These are phyloP conservation scores for Didymella lethalis DNA, from an alignment of 2,329 filamentous ascomycete genomes.

Conservation along the genomic window DNA sequence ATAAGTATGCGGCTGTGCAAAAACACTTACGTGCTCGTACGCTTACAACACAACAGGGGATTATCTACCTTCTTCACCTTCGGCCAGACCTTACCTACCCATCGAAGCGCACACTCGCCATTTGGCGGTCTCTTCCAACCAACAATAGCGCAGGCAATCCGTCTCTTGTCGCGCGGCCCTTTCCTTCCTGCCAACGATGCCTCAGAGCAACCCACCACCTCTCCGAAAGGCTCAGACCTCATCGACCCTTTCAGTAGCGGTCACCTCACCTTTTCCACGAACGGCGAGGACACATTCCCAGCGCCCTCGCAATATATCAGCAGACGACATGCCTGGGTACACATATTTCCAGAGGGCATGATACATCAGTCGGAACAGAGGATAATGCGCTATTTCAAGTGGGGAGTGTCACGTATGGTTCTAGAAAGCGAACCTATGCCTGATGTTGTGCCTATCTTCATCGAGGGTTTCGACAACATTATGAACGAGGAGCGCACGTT, in stretches of 20 bases:
- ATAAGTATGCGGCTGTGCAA: constrained; percentile 64
- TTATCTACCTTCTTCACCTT: constrained; percentile 82
- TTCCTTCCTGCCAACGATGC: constrained; percentile 48
- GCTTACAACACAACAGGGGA: constrained; percentile 58
- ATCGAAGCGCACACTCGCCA: constrained; percentile 78
- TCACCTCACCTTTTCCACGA: constrained; percentile 70
- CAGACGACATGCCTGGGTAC: constrained; percentile 83
- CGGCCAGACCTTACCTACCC: constrained; percentile 90
- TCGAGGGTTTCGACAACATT: constrained; percentile 85
- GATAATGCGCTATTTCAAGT: constrained; percentile 96
- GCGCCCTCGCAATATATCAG: constrained; percentile 75
- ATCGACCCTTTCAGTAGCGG: constrained; percentile 64
- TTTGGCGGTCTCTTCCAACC: constrained; percentile 89
- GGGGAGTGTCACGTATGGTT: constrained; percentile 91
- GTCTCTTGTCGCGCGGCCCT: constrained; percentile 73
- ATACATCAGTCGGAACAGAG: constrained; percentile 85
- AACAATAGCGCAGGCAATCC: constrained; percentile 84
- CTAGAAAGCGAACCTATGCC: constrained; percentile 88
- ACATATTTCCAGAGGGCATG: constrained; percentile 94
- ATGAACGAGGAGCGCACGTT: constrained; percentile 86
- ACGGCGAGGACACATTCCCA: constrained; percentile 69
- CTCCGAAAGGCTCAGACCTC: constrained; percentile 42
- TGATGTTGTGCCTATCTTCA: constrained; percentile 91
- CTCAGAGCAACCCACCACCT: constrained; percentile 34
- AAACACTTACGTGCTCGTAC: neutral